Evolutionary conservation across 2,329 filamentous ascomycete species (phyloP), one percentile per base, ranked within the genome.

Genomic region (Aspergillus aculeatus): DNA sequence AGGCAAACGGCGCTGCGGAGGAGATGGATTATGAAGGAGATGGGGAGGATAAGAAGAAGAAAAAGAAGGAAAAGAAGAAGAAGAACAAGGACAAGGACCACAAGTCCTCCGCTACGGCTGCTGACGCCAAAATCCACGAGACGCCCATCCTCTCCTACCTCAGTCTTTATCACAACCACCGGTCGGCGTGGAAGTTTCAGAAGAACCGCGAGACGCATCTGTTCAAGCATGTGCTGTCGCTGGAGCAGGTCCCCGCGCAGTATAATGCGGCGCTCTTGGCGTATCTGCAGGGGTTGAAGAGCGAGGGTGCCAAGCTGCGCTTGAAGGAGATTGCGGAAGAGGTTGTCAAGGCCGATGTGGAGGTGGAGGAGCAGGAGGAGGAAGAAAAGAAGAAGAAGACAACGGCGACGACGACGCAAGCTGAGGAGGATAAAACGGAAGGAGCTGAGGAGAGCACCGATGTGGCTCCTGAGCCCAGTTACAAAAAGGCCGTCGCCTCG

Each of bases 161-260:
- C 49, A 82, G 82, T 50, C 86, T 88, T 71, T 96, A 92, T 83
- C 83, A 90, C 76, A 83, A 83, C 57, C 83, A 87, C 62, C 87
- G 87, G 59, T 80, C 83, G 10, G 82, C 81, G 67, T 98, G 94
- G 94, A 97, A 96, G 76, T 98, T 97, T 81, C 96, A 96, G 80
- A 97, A 97, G 79, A 93, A 92, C 68, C 87, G 92, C 71, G 93
- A 97, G 76, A 91, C 88, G 56, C 86, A 91, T 67, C 81, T 97
- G 12, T 85, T 97, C 71, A 94, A 95, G 75, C 87, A 96, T 79
- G 78, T 90, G 50, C 91, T 96, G 72, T 87, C 90, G 66, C 78
- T 86, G 64, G 84, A 87, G 67, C 84, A 85, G 48, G 84, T 97
- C 48, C 91, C 92, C 0, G 78, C 87, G 16, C 79, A 83, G 60